phyloP scores from a whole-genome alignment of 2,329 filamentous ascomycete genomes.

The Emmonsiellopsis sp. region DNA sequence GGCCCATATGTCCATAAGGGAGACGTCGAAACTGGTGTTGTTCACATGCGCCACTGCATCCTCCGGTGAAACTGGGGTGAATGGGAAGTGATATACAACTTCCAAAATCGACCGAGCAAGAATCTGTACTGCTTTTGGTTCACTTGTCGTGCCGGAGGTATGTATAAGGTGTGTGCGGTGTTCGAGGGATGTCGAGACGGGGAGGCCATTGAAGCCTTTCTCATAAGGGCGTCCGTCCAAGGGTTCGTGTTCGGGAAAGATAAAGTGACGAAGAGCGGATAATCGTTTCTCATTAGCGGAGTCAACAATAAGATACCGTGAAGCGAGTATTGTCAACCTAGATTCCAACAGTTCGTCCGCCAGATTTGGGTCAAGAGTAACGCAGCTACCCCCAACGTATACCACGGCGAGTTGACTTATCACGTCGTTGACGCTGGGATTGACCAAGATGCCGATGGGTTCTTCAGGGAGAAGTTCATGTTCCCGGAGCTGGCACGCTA shows the following conservation, averaged over 20 bases:
- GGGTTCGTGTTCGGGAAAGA: neutral
- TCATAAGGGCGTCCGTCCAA: neutral
- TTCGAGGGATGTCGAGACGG: conserved; percentile 1
- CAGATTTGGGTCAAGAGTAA: conserved; percentile 14
- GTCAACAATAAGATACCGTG: conserved; percentile 9
- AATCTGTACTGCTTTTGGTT: conserved; percentile 15
- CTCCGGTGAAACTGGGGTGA: conserved; percentile 7
- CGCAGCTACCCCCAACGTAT: conserved; percentile 15
- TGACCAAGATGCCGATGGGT: conserved; percentile 14
- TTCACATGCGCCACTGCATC: conserved; percentile 15
- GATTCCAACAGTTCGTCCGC: conserved; percentile 13
- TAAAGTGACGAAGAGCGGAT: neutral
- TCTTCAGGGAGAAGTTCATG: conserved; percentile 5
- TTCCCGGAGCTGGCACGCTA: conserved; percentile 5
- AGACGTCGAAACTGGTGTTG: conserved; percentile 18
- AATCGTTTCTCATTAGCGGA: neutral
- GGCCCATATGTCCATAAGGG: conserved; percentile 18
- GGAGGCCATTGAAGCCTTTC: neutral
- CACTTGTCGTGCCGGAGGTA: conserved; percentile 6
- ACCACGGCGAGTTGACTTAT: conserved; percentile 17
- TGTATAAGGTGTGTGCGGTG: conserved; percentile 6
- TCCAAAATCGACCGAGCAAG: conserved; percentile 12
- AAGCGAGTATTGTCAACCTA: conserved; percentile 7
- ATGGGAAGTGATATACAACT: conserved; percentile 13
- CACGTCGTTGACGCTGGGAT: conserved; percentile 12